A percentile compares a stretch with the other conserved stretches of the same genome.
phyloP scores from a whole-genome alignment of 192 early-diverging fungal species.

The Chytriomyces sp. region DNA sequence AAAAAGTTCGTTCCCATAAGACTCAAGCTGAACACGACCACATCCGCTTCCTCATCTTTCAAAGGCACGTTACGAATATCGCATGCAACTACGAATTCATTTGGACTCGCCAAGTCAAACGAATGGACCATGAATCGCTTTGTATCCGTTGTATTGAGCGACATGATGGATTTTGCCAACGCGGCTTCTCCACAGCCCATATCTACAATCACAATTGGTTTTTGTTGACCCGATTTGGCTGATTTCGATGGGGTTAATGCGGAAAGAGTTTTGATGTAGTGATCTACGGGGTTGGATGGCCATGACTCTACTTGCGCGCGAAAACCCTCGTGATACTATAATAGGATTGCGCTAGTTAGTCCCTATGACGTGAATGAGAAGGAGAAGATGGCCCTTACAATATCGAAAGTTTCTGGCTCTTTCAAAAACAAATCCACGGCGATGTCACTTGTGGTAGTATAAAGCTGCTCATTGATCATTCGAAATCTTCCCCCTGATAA shows the following conservation, averaged over 20 bases:
- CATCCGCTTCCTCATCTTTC: slow-evolving; percentile 67
- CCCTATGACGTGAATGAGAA: slow-evolving; percentile 57
- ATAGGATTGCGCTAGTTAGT: slow-evolving; percentile 41
- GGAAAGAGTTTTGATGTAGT: slow-evolving; percentile 73
- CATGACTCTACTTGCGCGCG: slow-evolving; percentile 86
- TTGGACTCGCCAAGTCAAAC: slow-evolving; percentile 16
- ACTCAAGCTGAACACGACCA: slow-evolving; percentile 86
- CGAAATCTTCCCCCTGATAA: slow-evolving; percentile 62
- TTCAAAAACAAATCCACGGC: slow-evolving; percentile 78
- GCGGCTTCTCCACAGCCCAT: slow-evolving; percentile 96
- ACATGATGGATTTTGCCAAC: slow-evolving; percentile 70
- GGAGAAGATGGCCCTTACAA: slow-evolving; percentile 50
- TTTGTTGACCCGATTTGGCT: slow-evolving; percentile 19
- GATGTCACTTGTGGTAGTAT: slow-evolving; percentile 80
- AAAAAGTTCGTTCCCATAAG: slow-evolving; percentile 83
- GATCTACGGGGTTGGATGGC: slow-evolving; percentile 93
- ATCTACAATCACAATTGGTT: slow-evolving; percentile 74
- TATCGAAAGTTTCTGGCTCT: slow-evolving; percentile 88
- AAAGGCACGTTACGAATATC: slow-evolving; percentile 86
- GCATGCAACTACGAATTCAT: slow-evolving; percentile 72
- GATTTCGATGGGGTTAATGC: slow-evolving; percentile 45
- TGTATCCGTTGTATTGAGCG: slow-evolving; percentile 16
- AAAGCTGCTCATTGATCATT: slow-evolving; percentile 95
- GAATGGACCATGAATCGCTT: slow-evolving; percentile 24
- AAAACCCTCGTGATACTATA: slow-evolving; percentile 91